Base-by-base conservation (phyloP, 2,329 filamentous ascomycete genomes). In the Epicoccum nigrum region DNA sequence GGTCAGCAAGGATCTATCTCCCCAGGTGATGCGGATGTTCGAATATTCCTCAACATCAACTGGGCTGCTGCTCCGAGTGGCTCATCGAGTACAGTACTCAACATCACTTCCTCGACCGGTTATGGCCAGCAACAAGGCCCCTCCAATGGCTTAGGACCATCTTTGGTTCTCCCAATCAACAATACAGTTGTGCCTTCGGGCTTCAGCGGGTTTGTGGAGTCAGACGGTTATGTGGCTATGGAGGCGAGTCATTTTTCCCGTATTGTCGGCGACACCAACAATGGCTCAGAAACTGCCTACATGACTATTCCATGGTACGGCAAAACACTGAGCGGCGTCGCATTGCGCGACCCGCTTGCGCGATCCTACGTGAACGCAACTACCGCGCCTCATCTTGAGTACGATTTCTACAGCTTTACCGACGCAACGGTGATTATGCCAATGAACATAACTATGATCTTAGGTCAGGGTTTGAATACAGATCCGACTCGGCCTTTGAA, bases 391-490 rank as follows among this genome's bases (percentile, higher is more conserved):
- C 4, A 4, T 4, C 12, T 30, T 7, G 13, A 4, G 7, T 30
- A 30, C 28, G 13, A 30, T n/a, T 9, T 30, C 28, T 13, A 9
- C 5, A 30, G 7, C 28, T 9, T 11, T 12, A 30, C 28, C 7
- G 13, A 12, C 28, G 34, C n/a, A 7, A 55, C 57, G n/a, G 63
- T 59, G 2, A 16, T 71, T 1, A 67, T 65, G 3, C 45, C 72
- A 4, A 65, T 67, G 16, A 66, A 74, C 25, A 67, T 65, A 6
- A 59, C 67, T 6, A n/a, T n/a, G n/a, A n/a, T n/a, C n/a, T n/a
- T n/a, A n/a, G n/a, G n/a, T n/a, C n/a, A n/a, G n/a, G 65, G 75
- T 1, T 69, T 81, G 5, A 80, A 81, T 53, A 74, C 75, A 0
- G 73, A 81, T 39, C 77, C 79, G 0, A 59, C 62, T 3, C 67